These are phyloP conservation scores for Boletus subcaerulescens DNA, from an alignment of 768 basidiomycete genomes.

Conservation along the genomic window DNA sequence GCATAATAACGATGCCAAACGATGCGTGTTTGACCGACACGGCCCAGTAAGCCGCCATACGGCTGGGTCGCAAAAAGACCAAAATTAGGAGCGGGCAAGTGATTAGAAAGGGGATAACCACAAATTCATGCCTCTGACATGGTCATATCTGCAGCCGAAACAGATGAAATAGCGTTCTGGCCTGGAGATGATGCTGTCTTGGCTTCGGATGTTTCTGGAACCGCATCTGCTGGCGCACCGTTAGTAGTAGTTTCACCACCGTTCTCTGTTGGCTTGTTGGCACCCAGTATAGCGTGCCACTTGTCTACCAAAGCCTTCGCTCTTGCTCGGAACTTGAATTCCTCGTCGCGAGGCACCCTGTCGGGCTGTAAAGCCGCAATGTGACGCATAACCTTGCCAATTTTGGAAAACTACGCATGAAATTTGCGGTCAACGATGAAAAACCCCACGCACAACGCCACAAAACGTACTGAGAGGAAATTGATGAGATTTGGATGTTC, in stretches of 20 bases:
- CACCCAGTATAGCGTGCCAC: constrained; percentile 40
- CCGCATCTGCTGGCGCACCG: constrained; percentile 22
- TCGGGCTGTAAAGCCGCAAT: constrained; percentile 44
- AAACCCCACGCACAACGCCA: constrained; percentile 4
- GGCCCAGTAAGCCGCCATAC: constrained; percentile 6
- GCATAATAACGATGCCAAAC: constrained; percentile 20
- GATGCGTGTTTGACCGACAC: constrained; percentile 20
- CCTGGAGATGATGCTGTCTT: constrained; percentile 21
- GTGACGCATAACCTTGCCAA: constrained; percentile 61
- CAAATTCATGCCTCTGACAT: constrained; percentile 38
- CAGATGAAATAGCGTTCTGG: constrained; percentile 30
- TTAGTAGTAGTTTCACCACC: constrained; percentile 28
- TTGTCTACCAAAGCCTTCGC: constrained; percentile 46
- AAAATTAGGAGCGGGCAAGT: constrained; percentile 13
- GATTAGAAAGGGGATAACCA: constrained; percentile 10
- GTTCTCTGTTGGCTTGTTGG: constrained; percentile 32
- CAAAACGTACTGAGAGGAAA: constrained; percentile 54
- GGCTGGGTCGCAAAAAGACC: constrained; percentile 11
- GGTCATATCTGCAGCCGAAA: constrained; percentile 37
- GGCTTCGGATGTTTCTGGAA: constrained; percentile 15
- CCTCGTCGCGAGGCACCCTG: constrained; percentile 49
- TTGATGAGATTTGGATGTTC: constrained; percentile 69
- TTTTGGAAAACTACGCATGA: constrained; percentile 41
- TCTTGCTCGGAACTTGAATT: constrained; percentile 51
- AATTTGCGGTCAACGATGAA: constrained; percentile 9